Evolutionary conservation across 2,329 filamentous ascomycete genomes (phyloP).

Genomic region (Plectosphaerella sp.): DNA sequence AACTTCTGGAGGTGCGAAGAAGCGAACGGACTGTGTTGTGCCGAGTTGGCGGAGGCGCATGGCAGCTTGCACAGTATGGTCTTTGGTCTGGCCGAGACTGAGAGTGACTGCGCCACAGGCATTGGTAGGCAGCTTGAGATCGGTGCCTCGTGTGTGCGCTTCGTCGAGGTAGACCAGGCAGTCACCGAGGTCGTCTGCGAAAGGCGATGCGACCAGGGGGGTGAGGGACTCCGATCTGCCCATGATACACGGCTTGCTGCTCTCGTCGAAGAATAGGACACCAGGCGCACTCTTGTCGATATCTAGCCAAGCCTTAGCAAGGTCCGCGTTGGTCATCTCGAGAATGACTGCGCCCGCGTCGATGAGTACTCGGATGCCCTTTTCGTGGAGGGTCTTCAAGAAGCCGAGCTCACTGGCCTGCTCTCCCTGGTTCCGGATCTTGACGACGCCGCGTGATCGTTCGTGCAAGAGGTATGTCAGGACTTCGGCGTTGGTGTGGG

Average conservation of each 20-base stretch:
- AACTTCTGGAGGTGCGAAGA: slow-evolving; percentile 56
- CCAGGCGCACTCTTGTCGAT: slow-evolving; percentile 38
- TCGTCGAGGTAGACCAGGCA: slow-evolving; percentile 59
- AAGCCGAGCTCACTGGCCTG: slow-evolving; percentile 35
- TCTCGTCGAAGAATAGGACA: slow-evolving; percentile 48
- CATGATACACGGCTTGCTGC: slow-evolving; percentile 40
- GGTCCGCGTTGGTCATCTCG: slow-evolving; percentile 50
- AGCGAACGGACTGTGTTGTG: slow-evolving; percentile 48
- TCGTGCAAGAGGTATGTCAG: slow-evolving; percentile 50
- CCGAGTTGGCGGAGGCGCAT: slow-evolving; percentile 60
- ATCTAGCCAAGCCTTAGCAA: slow-evolving; percentile 47
- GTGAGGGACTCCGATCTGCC: slow-evolving; percentile 27
- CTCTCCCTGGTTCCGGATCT: slow-evolving; percentile 20
- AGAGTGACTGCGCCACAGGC: slow-evolving; percentile 52
- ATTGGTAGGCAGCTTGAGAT: slow-evolving; percentile 46
- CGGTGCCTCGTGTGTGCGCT: slow-evolving; percentile 56
- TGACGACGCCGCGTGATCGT: slow-evolving; percentile 44
- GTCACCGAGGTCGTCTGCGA: slow-evolving; percentile 43
- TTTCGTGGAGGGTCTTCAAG: slow-evolving; percentile 28
- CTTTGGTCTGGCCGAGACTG: slow-evolving; percentile 32
- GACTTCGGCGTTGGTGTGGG: slow-evolving; percentile 61
- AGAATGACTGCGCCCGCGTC: slow-evolving; percentile 62
- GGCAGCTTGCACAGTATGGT: slow-evolving; percentile 24
- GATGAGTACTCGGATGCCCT: slow-evolving; percentile 49
- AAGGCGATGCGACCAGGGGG: slow-evolving; percentile 49